Evolutionary conservation across 768 basidiomycete genomes (phyloP), one percentile per base, ranked within the genome.

Genomic region (Podaxis mareebaensis): DNA sequence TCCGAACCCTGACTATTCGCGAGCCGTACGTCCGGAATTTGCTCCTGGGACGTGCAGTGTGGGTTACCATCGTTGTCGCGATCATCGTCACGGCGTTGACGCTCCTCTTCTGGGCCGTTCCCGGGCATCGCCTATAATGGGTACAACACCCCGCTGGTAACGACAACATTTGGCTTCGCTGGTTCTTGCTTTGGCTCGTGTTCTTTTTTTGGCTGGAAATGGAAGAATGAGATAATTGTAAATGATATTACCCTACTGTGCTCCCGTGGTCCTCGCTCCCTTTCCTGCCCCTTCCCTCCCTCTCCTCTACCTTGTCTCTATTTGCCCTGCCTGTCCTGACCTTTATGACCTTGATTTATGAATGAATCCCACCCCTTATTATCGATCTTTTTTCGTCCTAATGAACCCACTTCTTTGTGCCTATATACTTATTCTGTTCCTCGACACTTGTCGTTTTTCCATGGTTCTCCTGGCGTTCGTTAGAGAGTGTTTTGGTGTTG

Each of bases 11-110:
- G 58, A 84, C 83, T 48, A 95, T 99, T 61, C 88, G 90, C 58
- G 96, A 99, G 75, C 91, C 92, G 28, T 99, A 98, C 73, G 96
- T 99, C 68, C 88, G 86, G 77, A 96, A 93, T 74, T 82, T 99
- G 13, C 83, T 99, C 7, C 72, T 93, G 17, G 92, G 94, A 10
- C 89, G 97, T 38, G 93, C 96, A 7, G 84, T 96, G 61, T 97
- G 95, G 94, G 93, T 99, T 60, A 83, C 85, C 53, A 79, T 92
- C 39, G 81, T 96, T 39, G 91, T 96, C 48, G 83, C 89, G 8
- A 80, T 84, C 46, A 85, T 92, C 65, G 88, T 91, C 60, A 86
- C 89, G 17, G 90, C 87, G 10, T 78, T 96, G 72, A 95, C 95
- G 4, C 82, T 99, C 71, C 78, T 99, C 60, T 99, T 99, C 81